phyloP scores from a whole-genome alignment of 331 rosid species.

The Acacia pycnantha region DNA sequence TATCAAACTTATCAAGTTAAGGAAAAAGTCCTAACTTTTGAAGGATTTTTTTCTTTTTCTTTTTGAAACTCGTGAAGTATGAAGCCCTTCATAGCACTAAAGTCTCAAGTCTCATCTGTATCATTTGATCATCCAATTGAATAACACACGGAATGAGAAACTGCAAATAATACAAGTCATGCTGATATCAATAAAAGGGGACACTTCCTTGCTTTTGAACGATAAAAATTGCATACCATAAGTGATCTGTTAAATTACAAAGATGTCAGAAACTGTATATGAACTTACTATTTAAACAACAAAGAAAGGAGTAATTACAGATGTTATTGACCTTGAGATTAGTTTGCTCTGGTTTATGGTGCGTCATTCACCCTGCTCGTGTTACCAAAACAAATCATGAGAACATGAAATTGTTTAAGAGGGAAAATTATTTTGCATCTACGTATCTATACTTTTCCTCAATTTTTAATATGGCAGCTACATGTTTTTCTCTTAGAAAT shows the following conservation, averaged over 20 bases:
- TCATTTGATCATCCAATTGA: not conserved
- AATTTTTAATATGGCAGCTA: no score
- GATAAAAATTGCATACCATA: not conserved
- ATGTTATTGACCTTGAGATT: not conserved
- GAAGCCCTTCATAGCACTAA: not conserved
- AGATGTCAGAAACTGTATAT: not conserved
- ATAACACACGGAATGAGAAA: not conserved
- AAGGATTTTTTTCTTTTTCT: not conserved
- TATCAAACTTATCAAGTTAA: not conserved
- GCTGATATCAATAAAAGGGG: not conserved
- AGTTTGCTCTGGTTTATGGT: not conserved
- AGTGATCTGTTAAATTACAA: not conserved
- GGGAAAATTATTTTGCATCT: no score
- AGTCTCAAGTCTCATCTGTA: not conserved
- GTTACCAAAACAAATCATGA: not conserved
- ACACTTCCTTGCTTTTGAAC: not conserved
- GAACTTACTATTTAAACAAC: not conserved
- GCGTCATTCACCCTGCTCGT: not conserved
- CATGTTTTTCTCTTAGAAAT: no score
- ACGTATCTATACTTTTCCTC: no score
- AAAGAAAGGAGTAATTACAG: not conserved
- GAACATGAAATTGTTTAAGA: not conserved
- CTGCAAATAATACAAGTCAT: not conserved
- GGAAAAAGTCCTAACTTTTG: not conserved
- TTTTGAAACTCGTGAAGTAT: not conserved